phyloP scores from a whole-genome alignment of 1,284 basidiomycete genomes.

The Caloboletus firmus region DNA sequence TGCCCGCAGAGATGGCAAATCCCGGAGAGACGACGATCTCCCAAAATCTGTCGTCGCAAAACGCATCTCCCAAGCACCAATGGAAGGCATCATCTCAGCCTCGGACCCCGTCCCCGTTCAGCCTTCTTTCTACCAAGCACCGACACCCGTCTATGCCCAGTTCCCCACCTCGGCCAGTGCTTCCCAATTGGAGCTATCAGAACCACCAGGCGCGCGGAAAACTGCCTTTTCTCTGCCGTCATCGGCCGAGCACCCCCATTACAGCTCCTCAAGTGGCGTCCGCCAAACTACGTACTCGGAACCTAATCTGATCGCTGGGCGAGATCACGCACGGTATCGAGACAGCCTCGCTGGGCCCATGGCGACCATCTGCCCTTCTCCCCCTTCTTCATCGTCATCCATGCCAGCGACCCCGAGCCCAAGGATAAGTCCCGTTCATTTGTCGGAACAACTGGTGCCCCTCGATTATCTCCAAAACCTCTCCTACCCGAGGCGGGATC shows the following conservation, averaged over 20 bases:
- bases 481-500: constrained; percentile 52
- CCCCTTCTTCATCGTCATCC: constrained; percentile 33
- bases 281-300: constrained; percentile 38
- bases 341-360: constrained; percentile 13
- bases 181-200: constrained; percentile 29
- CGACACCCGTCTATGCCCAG: constrained; percentile 30
- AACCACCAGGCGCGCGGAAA: constrained; percentile 25
- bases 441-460: constrained; percentile 51
- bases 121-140: constrained; percentile 29
- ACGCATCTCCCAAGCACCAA: constrained; percentile 36
- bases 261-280: constrained; percentile 16
- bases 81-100: constrained; percentile 31
- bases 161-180: constrained; percentile 34
- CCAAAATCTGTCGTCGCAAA: constrained; percentile 38
- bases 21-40: constrained; percentile 53
- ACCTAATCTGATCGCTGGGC: constrained; percentile 26
- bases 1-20: constrained; percentile 62
- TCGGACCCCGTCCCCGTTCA: constrained; percentile 20
- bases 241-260: constrained; percentile 25
- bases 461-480: constrained; percentile 57
- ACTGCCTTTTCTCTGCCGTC: constrained; percentile 35
- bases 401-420: constrained; percentile 36
- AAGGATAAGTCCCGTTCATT: constrained; percentile 26
- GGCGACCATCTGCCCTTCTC: constrained; percentile 26
- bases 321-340: constrained; percentile 25